Conservation (phyloP, 495 filamentous ascomycete genomes). For the Neurospora sp. region DNA sequence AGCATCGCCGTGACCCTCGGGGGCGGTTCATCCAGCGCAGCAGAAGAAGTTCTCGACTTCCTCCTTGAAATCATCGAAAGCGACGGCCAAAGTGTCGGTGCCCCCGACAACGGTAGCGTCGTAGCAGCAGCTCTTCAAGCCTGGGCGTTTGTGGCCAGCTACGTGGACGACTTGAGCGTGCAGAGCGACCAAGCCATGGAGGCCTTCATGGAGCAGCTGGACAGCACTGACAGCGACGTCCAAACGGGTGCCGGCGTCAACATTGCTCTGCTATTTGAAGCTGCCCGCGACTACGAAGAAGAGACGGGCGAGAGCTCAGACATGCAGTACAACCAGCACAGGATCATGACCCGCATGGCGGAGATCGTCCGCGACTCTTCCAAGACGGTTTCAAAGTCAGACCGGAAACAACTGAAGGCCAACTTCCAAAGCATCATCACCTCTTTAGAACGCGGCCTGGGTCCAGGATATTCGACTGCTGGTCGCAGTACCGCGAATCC, state of each 20-base stretch:
- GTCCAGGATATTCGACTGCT: conserved; percentile 38
- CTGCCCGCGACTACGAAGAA: conserved; percentile 56
- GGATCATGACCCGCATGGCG: conserved; percentile 45
- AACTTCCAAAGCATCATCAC: conserved; percentile 77
- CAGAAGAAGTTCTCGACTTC: conserved; percentile 69
- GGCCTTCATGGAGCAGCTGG: conserved; percentile 82
- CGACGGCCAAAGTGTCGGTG: conserved; percentile 67
- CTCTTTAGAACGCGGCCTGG: conserved; percentile 59
- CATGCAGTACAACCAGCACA: conserved; percentile 41
- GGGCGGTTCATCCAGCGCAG: conserved; percentile 60
- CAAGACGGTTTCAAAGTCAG: conserved; percentile 66
- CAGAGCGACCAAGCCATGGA: conserved; percentile 69
- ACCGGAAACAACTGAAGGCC: conserved; percentile 65
- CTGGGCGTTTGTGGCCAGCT: conserved; percentile 81
- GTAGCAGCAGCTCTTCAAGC: conserved; percentile 76
- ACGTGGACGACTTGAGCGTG: conserved; percentile 68
- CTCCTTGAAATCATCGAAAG: conserved; percentile 78
- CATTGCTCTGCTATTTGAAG: conserved; percentile 84
- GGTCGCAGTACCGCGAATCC: conserved; percentile 28
- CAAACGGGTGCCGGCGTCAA: conserved; percentile 83
- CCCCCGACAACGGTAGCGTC: conserved; percentile 61
- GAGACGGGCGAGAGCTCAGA: conserved; percentile 43
- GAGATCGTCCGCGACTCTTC: conserved; percentile 49
- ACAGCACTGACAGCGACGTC: conserved; percentile 62
- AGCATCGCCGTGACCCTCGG: conserved; percentile 65